A percentile compares a stretch with the other conserved stretches of the same genome.
Evolutionary conservation across 345 rosid genomes (phyloP).

Genomic region (Eucalyptus virginea): DNA sequence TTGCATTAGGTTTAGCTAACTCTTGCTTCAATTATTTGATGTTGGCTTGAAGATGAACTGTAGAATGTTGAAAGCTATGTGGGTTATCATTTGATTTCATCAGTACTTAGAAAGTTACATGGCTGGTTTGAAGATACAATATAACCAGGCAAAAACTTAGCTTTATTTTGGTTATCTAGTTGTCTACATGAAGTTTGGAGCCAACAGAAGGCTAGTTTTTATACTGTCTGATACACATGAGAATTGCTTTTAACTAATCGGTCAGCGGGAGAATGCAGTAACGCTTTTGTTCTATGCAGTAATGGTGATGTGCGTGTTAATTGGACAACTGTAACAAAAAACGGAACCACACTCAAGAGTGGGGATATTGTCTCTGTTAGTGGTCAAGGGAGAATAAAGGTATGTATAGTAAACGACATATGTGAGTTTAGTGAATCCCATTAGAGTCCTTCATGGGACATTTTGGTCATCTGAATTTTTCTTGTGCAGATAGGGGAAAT

Average conservation of each 20-base stretch:
- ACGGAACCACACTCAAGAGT: conserved; percentile 50
- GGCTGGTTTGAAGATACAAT: background rate
- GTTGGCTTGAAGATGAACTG: background rate
- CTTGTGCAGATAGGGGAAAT: conserved; percentile 64
- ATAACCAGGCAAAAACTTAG: background rate
- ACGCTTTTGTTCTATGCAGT: conserved; percentile 13
- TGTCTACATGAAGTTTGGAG: background rate
- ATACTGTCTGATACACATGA: background rate
- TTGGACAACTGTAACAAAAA: conserved; percentile 69
- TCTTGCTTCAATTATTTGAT: background rate
- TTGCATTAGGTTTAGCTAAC: background rate
- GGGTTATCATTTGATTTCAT: background rate
- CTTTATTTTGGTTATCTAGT: background rate
- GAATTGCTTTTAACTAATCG: background rate
- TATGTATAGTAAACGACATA: background rate
- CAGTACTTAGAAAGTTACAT: background rate
- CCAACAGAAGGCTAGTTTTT: background rate
- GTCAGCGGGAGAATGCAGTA: background rate
- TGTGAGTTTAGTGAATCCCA: background rate
- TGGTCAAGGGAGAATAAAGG: conserved; percentile 90
- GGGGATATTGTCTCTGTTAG: conserved; percentile 85
- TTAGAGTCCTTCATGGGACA: background rate
- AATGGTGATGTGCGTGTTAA: conserved; percentile 76
- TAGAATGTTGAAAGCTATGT: background rate
- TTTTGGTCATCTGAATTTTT: background rate